Conservation (phyloP, 768 basidiomycete genomes). For the Aureoboletus auriporus region DNA sequence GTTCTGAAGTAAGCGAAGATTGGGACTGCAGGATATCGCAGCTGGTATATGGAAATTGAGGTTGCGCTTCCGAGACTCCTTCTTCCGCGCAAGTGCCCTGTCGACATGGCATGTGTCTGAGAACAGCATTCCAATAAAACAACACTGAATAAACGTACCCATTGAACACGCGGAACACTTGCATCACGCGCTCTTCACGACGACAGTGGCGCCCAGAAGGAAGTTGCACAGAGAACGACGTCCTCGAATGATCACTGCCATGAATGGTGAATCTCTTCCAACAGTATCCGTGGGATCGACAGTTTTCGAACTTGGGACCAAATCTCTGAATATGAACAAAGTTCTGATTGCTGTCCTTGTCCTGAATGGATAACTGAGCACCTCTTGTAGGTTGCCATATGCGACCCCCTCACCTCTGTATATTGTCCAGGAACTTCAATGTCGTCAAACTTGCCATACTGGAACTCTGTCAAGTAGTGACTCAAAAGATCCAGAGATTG, state of each 20-base stretch:
- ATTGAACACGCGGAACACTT: slow-evolving; percentile 93
- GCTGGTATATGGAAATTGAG: slow-evolving; percentile 89
- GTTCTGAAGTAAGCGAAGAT: slow-evolving; percentile 81
- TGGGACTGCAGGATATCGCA: slow-evolving; percentile 78
- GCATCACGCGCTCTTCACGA: slow-evolving; percentile 88
- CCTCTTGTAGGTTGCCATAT: background rate
- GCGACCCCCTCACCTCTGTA: slow-evolving; percentile 63
- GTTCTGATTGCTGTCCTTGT: slow-evolving; percentile 90
- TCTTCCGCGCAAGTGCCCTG: slow-evolving; percentile 81
- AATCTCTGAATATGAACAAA: slow-evolving; percentile 92
- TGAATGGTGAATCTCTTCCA: slow-evolving; percentile 90
- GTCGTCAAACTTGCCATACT: slow-evolving; percentile 95
- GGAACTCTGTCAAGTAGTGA: slow-evolving; percentile 96
- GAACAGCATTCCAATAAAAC: background rate
- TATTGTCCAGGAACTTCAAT: slow-evolving; percentile 99
- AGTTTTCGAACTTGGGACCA: slow-evolving; percentile 85
- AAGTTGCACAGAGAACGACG: slow-evolving; percentile 87
- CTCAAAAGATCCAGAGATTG: slow-evolving; percentile 85
- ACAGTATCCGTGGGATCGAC: slow-evolving; percentile 78
- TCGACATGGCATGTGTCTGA: slow-evolving; percentile 2
- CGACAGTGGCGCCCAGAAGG: slow-evolving; percentile 83
- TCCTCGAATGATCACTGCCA: slow-evolving; percentile 85
- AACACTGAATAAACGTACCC: slow-evolving; percentile 45
- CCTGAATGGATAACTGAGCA: slow-evolving; percentile 44
- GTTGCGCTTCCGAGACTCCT: slow-evolving; percentile 90